phyloP scores from a whole-genome alignment of 129 eudicot genomes.

The Lactuca saligna region DNA sequence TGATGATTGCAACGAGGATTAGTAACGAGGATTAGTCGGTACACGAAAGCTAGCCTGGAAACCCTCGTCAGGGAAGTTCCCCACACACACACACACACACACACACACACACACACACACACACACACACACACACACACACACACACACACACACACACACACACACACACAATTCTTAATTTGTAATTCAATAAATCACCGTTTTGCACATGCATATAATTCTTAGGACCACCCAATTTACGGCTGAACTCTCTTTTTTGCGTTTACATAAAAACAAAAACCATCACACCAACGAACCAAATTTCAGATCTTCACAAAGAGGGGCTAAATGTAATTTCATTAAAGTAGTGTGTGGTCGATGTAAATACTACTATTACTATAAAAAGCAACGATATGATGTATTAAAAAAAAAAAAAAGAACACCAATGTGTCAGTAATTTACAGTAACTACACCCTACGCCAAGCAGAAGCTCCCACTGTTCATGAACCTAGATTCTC shows the following conservation, averaged over 20 bases:
- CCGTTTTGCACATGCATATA: too few species aligned
- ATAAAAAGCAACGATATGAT: neutral
- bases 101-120: too few species aligned
- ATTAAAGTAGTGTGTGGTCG: neutral
- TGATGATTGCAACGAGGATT: too few species aligned
- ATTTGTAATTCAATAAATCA: too few species aligned
- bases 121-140: too few species aligned
- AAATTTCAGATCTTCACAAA: conserved; percentile 1
- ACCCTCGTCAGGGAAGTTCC: too few species aligned
- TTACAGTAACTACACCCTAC: neutral
- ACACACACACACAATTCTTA: too few species aligned
- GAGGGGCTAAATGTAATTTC: conserved; percentile 5
- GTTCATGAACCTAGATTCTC: neutral
- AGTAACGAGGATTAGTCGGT: too few species aligned
- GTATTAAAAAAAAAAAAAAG: neutral
- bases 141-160: too few species aligned
- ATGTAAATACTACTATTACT: neutral
- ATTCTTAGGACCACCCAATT: too few species aligned
- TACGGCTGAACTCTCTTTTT: neutral
- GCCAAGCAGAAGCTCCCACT: neutral
- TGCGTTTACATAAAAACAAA: neutral
- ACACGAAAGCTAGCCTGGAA: too few species aligned
- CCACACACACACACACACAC: too few species aligned
- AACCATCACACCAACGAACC: neutral
- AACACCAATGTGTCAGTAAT: neutral